Evolutionary conservation across 805 yeast genomes (phyloP).

Genomic region (Candida dendrica): DNA sequence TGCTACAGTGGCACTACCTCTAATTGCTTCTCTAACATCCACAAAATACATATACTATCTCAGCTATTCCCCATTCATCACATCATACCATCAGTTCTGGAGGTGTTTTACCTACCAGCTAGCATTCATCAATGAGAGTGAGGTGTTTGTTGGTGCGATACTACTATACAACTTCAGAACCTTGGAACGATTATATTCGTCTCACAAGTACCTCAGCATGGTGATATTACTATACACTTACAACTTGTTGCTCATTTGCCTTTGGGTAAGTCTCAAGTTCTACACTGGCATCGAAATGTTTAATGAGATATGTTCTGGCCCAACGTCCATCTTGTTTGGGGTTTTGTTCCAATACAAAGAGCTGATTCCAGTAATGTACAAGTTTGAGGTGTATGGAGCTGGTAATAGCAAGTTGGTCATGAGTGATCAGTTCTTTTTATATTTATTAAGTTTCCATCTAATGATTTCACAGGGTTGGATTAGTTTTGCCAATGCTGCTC

Average conservation of each 20-base stretch:
- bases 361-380: conserved; percentile 32
- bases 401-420: conserved; percentile 10
- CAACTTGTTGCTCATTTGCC: conserved; percentile 6
- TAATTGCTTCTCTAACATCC: conserved; percentile 27
- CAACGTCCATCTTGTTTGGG: conserved; percentile 26
- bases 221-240: conserved; percentile 11
- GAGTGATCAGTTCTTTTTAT: conserved; percentile 28
- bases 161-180: conserved; percentile 30
- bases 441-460: conserved; percentile 25
- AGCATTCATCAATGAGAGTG: conserved; percentile 22
- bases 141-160: conserved; percentile 27
- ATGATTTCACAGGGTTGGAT: conserved; percentile 23
- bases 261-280: conserved; percentile 11
- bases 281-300: conserved; percentile 12
- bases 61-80: conserved; percentile 26
- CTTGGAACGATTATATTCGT: conserved; percentile 30
- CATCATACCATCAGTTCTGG: conserved; percentile 24
- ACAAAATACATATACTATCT: conserved; percentile 27
- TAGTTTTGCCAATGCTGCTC: conserved; percentile 19
- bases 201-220: conserved; percentile 25
- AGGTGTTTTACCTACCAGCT: conserved; percentile 18
- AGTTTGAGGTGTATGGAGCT: conserved; percentile 23
- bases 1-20: conserved; percentile 20
- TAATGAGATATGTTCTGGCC: conserved; percentile 21
- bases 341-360: conserved; percentile 28